Percentiles rank a stretch among this genome's conserved stretches.
phyloP scores from a whole-genome alignment of 2,329 filamentous ascomycete species.

The Colletotrichum spaethianum region DNA sequence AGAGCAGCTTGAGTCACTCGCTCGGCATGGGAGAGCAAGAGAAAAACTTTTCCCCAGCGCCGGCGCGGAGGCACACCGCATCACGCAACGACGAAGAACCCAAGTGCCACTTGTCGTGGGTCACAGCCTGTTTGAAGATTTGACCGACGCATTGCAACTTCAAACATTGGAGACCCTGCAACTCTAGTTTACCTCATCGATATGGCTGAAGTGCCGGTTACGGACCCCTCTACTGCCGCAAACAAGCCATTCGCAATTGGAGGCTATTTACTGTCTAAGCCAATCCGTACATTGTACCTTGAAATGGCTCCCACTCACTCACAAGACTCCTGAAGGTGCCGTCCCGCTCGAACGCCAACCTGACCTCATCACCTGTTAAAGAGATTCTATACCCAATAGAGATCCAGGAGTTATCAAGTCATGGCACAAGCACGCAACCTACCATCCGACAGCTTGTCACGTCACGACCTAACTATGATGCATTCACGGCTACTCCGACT shows the following conservation, averaged over 20 bases:
- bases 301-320: background rate
- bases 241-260: background rate
- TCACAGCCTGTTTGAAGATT: conserved; percentile 10
- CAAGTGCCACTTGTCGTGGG: conserved; percentile 20
- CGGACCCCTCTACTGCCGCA: conserved; percentile 1
- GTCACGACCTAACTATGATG: background rate
- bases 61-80: conserved; percentile 4
- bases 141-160: conserved; percentile 22
- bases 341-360: background rate
- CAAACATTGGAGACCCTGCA: background rate
- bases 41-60: conserved; percentile 19
- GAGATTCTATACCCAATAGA: background rate
- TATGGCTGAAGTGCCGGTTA: conserved; percentile 14
- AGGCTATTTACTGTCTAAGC: background rate
- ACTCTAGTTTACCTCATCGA: background rate
- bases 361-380: background rate
- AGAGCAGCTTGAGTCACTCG: conserved; percentile 9
- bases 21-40: background rate
- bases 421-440: background rate
- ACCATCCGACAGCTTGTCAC: background rate
- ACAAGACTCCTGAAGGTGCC: background rate
- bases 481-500: background rate
- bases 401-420: background rate
- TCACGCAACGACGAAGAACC: background rate
- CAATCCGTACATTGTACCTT: background rate